A percentile compares a stretch with the other conserved stretches of the same genome.
phyloP scores from a whole-genome alignment of 495 filamentous ascomycete species.

The Aspergillus coremiiformis region DNA sequence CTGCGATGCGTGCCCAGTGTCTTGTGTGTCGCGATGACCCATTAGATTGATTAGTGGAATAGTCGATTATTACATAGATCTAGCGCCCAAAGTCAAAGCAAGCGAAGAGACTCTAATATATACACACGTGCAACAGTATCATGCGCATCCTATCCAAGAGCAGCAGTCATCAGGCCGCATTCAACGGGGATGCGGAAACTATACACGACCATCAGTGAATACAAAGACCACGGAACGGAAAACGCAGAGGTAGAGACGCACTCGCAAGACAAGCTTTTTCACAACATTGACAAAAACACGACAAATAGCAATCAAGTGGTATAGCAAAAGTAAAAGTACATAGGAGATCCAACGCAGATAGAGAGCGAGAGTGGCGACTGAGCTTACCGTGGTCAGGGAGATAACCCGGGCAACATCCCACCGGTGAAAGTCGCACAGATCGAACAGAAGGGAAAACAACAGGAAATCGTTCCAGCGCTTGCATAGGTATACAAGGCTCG shows the following conservation, averaged over 20 bases:
- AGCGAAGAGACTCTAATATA: slow-evolving; percentile 37
- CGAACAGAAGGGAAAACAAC: background rate
- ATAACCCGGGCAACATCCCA: slow-evolving; percentile 3
- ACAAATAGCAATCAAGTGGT: slow-evolving; percentile 9
- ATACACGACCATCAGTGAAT: slow-evolving; percentile 19
- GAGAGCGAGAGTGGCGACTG: slow-evolving; percentile 3
- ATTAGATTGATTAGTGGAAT: slow-evolving; percentile 20
- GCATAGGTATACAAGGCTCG: background rate
- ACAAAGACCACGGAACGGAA: slow-evolving; percentile 1
- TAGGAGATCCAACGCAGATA: slow-evolving; percentile 8
- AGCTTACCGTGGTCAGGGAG: slow-evolving; percentile 5
- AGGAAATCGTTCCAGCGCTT: slow-evolving; percentile 1
- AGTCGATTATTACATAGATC: slow-evolving; percentile 37
- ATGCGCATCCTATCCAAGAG: slow-evolving; percentile 19
- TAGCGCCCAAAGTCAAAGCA: slow-evolving; percentile 27
- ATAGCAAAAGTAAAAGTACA: slow-evolving; percentile 21
- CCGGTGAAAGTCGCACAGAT: background rate
- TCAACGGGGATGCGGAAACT: slow-evolving; percentile 13
- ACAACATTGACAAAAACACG: background rate
- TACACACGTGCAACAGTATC: slow-evolving; percentile 31
- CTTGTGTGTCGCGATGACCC: background rate
- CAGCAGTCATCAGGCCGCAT: slow-evolving; percentile 11
- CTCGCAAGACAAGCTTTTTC: slow-evolving; percentile 5
- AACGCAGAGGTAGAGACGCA: slow-evolving; percentile 1
- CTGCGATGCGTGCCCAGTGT: background rate